A percentile compares a stretch with the other conserved stretches of the same genome.
These are phyloP conservation scores for Chlamydomonas reinhardtii DNA, from an alignment of 163 green algal species.

Conservation along the genomic window DNA sequence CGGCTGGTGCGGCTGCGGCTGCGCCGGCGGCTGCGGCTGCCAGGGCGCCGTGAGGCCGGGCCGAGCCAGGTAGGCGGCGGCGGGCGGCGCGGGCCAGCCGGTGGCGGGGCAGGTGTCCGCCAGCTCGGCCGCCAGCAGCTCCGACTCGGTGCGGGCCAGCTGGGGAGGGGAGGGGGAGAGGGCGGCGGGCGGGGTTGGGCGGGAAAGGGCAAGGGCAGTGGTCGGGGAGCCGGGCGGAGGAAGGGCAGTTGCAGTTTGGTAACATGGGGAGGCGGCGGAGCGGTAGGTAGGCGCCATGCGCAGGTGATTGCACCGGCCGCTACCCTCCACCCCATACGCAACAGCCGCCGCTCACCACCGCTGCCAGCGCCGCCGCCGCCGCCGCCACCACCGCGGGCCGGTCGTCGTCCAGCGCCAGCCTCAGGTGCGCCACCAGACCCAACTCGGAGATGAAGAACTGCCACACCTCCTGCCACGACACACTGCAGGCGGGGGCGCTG, in stretches of 20 bases:
- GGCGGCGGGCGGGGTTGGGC: too few species aligned
- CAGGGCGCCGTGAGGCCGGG: background rate
- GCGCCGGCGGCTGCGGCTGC: slow-evolving; percentile 11
- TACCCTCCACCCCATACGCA: too few species aligned
- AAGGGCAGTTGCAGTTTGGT: too few species aligned
- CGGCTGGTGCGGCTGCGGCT: background rate
- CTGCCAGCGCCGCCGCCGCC: slow-evolving; percentile 26
- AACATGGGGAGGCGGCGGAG: too few species aligned
- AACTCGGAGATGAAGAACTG: slow-evolving; percentile 52
- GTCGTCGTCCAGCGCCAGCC: slow-evolving; percentile 57
- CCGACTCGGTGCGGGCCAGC: slow-evolving; percentile 19
- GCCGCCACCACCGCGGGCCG: slow-evolving; percentile 25
- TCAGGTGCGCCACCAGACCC: slow-evolving; percentile 51
- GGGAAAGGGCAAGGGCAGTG: too few species aligned
- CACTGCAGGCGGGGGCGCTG: slow-evolving; percentile 3
- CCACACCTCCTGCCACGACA: slow-evolving; percentile 57
- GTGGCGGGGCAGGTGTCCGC: slow-evolving; percentile 30
- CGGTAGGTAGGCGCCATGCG: too few species aligned
- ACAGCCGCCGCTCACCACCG: slow-evolving; percentile 3
- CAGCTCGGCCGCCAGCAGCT: slow-evolving; percentile 23
- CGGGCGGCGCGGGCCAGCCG: slow-evolving; percentile 1
- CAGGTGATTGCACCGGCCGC: too few species aligned
- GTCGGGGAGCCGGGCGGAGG: too few species aligned
- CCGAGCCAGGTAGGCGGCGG: slow-evolving; percentile 1
- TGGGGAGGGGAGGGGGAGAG: background rate